A percentile compares a stretch with the other conserved stretches of the same genome.
Evolutionary conservation across 768 basidiomycete species (phyloP).

Genomic region (Leucocoprinus sp.): DNA sequence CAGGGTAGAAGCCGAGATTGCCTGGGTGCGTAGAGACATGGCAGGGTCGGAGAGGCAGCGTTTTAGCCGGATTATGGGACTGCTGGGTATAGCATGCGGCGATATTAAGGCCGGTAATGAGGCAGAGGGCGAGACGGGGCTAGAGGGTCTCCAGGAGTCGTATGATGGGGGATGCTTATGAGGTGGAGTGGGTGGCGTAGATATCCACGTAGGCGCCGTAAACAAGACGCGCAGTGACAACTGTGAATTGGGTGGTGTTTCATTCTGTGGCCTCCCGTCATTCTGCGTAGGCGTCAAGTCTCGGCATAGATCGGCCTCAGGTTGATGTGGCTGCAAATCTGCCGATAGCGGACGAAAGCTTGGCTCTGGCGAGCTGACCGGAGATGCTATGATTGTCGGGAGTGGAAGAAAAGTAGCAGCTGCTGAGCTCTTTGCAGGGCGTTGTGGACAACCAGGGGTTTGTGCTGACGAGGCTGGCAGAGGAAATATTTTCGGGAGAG

Average conservation of each 20-base stretch:
- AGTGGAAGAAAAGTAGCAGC: conserved; percentile 36
- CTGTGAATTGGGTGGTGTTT: conserved; percentile 15
- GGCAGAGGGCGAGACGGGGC: conserved; percentile 32
- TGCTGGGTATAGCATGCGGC: conserved; percentile 19
- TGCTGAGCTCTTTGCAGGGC: not conserved
- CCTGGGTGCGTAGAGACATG: conserved; percentile 19
- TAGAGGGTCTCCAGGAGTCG: conserved; percentile 23
- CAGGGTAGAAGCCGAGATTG: conserved; percentile 14
- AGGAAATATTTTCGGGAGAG: not conserved
- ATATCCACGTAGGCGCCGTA: conserved; percentile 45
- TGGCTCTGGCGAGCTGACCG: conserved; percentile 42
- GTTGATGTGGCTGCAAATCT: conserved; percentile 13
- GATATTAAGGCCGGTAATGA: conserved; percentile 37
- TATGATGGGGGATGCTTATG: conserved; percentile 30
- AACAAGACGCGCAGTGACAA: conserved; percentile 15
- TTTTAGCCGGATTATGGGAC: conserved; percentile 21
- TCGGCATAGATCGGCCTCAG: conserved; percentile 9
- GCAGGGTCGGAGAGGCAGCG: conserved; percentile 37
- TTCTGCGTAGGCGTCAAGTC: conserved; percentile 15
- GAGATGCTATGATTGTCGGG: conserved; percentile 52
- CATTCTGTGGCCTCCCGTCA: not conserved
- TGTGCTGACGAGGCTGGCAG: conserved; percentile 1
- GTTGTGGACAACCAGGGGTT: not conserved
- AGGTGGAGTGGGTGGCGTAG: conserved; percentile 52
- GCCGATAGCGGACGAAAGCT: conserved; percentile 20